Percentiles rank a stretch among this genome's conserved stretches.
These are phyloP conservation scores for Chytridium lagenaria DNA, from an alignment of 371 early-diverging fungal genomes.

Conservation along the genomic window DNA sequence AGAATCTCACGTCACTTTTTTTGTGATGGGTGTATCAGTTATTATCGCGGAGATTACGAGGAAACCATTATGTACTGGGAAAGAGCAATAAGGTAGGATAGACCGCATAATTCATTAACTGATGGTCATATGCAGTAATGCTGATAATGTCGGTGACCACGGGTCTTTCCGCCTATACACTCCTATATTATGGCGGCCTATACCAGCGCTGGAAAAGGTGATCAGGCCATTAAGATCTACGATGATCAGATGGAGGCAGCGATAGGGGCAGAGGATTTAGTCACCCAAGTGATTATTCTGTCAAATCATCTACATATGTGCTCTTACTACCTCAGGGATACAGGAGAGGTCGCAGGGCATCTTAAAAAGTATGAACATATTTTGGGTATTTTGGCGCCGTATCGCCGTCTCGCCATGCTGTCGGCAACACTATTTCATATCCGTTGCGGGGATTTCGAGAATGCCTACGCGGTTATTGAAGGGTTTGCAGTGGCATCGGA, in stretches of 20 bases:
- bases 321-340: no score
- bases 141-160: background rate
- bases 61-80: background rate
- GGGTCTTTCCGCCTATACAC: background rate
- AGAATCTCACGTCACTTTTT: background rate
- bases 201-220: background rate
- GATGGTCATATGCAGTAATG: background rate
- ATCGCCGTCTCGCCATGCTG: background rate
- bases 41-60: background rate
- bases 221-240: background rate
- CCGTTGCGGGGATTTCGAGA: background rate
- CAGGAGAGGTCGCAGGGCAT: no score
- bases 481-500: background rate
- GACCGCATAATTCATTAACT: background rate
- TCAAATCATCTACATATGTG: no score
- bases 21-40: background rate
- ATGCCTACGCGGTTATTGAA: background rate
- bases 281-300: no score
- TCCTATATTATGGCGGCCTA: background rate
- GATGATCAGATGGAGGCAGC: background rate
- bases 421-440: background rate
- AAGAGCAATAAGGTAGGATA: background rate
- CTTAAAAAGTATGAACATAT: no score
- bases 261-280: background rate
- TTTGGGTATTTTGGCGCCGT: no score